Conservation (phyloP, 495 filamentous ascomycete genomes). For the Daldinia loculata region DNA sequence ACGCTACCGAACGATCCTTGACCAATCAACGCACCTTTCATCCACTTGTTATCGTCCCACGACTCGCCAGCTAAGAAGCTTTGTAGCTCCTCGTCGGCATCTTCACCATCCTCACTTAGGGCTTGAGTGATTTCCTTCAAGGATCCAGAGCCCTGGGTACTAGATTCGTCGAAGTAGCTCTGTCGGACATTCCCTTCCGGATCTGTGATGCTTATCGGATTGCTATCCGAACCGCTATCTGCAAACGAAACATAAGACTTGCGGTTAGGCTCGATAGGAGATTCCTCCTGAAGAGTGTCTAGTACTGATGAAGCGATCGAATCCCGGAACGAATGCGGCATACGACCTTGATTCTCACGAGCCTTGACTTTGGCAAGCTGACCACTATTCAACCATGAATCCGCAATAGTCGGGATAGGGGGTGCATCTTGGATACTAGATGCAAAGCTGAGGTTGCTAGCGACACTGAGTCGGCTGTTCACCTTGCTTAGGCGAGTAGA, state of each 20-base stretch:
- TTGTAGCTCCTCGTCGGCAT: slow-evolving; percentile 79
- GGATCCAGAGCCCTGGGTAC: slow-evolving; percentile 68
- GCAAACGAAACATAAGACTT: slow-evolving; percentile 95
- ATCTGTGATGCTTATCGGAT: slow-evolving; percentile 72
- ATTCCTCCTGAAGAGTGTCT: slow-evolving; percentile 88
- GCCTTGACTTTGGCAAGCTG: slow-evolving; percentile 60
- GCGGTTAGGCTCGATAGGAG: slow-evolving; percentile 84
- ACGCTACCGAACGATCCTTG: slow-evolving; percentile 98
- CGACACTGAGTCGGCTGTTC: slow-evolving; percentile 89
- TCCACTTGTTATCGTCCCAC: slow-evolving; percentile 96
- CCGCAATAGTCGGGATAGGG: slow-evolving; percentile 95
- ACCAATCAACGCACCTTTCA: slow-evolving; percentile 97
- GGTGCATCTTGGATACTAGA: slow-evolving; percentile 89
- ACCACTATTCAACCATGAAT: slow-evolving; percentile 81
- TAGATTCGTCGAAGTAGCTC: slow-evolving; percentile 86
- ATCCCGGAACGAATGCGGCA: slow-evolving; percentile 72
- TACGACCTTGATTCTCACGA: slow-evolving; percentile 52
- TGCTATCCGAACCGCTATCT: slow-evolving; percentile 77
- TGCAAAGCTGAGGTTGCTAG: slow-evolving; percentile 91
- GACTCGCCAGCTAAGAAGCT: slow-evolving; percentile 88
- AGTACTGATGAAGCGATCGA: slow-evolving; percentile 88
- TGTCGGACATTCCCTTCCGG: slow-evolving; percentile 73
- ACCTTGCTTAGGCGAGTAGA: slow-evolving; percentile 90
- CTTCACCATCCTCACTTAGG: slow-evolving; percentile 87
- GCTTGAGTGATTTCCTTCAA: slow-evolving; percentile 66